Percentiles rank a stretch among this genome's conserved stretches.
phyloP scores from a whole-genome alignment of 2,329 filamentous ascomycete species.

The Diaporthe citri region DNA sequence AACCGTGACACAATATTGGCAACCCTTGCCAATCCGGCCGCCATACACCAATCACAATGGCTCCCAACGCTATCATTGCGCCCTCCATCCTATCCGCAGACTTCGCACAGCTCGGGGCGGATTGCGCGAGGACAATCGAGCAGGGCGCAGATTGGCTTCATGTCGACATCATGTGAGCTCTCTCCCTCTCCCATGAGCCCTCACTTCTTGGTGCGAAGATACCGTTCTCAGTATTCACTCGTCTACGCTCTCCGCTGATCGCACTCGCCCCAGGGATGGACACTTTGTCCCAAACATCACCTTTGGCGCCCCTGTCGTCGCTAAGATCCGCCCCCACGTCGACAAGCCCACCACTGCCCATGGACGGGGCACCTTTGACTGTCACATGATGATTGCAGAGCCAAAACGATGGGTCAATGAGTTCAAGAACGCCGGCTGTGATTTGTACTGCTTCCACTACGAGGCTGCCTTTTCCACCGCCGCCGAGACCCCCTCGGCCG shows the following conservation, averaged over 20 bases:
- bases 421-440: conserved; percentile 93
- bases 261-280: conserved; percentile 77
- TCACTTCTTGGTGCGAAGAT: neutral
- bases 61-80: conserved; percentile 89
- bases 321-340: conserved; percentile 90
- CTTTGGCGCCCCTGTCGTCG: conserved; percentile 94
- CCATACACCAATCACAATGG: conserved; percentile 67
- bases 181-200: neutral
- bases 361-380: conserved; percentile 95
- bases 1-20: neutral
- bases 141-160: conserved; percentile 94
- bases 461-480: conserved; percentile 93
- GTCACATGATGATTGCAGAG: conserved; percentile 99
- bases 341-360: conserved; percentile 76
- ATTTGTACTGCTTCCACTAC: conserved; percentile 99
- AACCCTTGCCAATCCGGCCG: neutral
- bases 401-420: conserved; percentile 98
- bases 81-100: conserved; percentile 98
- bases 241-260: neutral
- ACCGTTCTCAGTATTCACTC: conserved; percentile 4
- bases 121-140: conserved; percentile 87
- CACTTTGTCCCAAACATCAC: conserved; percentile 99
- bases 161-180: conserved; percentile 84
- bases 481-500: conserved; percentile 81
- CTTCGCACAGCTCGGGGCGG: conserved; percentile 88